These are phyloP conservation scores for Capsicum rhomboideum DNA, from an alignment of 257 asterid genomes.

Conservation along the genomic window DNA sequence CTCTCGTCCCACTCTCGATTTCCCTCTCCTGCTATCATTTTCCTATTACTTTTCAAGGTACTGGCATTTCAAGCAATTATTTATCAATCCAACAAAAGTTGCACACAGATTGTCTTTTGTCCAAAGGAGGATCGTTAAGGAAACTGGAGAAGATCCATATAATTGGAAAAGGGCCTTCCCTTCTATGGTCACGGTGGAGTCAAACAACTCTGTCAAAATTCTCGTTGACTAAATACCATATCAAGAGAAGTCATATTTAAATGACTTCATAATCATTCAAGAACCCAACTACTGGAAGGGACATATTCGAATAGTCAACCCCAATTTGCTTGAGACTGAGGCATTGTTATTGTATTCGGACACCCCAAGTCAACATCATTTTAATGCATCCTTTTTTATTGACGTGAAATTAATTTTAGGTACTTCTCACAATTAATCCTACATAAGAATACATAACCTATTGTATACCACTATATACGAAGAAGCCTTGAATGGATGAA, in stretches of 20 bases:
- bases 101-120: not conserved
- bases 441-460: not conserved
- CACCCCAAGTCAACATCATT: not conserved
- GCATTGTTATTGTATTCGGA: not conserved
- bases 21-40: not conserved
- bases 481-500: not conserved
- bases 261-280: not conserved
- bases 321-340: not conserved
- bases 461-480: not conserved
- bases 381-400: not conserved
- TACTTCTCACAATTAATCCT: not conserved
- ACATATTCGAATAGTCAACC: not conserved
- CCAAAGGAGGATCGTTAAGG: not conserved
- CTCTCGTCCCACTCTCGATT: not conserved
- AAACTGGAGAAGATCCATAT: not conserved
- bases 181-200: not conserved
- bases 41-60: not conserved
- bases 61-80: not conserved
- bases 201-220: not conserved
- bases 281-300: not conserved
- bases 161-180: not conserved
- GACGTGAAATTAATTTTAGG: not conserved
- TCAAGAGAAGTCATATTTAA: not conserved
- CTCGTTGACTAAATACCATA: not conserved
- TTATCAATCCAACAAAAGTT: not conserved